phyloP scores from a whole-genome alignment of 345 rosid species.

The Hevea brasiliensis region DNA sequence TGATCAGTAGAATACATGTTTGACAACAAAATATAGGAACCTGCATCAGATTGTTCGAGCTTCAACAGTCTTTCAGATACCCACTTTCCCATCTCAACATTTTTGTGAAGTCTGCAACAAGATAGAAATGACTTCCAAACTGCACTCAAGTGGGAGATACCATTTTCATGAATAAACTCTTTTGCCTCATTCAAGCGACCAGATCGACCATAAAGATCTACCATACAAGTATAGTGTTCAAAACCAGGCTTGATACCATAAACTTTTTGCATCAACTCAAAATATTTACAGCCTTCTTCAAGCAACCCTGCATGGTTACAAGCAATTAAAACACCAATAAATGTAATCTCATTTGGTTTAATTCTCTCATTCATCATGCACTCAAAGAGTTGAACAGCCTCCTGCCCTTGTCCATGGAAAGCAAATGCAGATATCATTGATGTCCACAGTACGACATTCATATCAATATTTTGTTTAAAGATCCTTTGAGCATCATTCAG shows the following conservation, averaged over 20 bases:
- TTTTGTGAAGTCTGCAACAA: constrained; percentile 49
- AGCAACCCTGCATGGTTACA: constrained; percentile 56
- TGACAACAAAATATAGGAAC: constrained; percentile 46
- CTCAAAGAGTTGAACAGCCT: constrained; percentile 40
- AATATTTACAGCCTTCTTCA: constrained; percentile 46
- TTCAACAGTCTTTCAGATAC: constrained; percentile 36
- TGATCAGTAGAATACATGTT: constrained; percentile 38
- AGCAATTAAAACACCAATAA: constrained; percentile 53
- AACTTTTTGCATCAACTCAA: constrained; percentile 44
- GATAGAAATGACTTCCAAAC: constrained; percentile 55
- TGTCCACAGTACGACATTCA: constrained; percentile 46
- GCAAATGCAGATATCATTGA: constrained; percentile 52
- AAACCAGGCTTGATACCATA: constrained; percentile 42
- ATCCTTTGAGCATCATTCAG: constrained; percentile 39
- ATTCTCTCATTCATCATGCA: constrained; percentile 34
- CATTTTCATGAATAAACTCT: constrained; percentile 44
- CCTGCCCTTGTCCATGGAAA: constrained; percentile 46
- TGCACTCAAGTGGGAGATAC: constrained; percentile 32
- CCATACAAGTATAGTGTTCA: constrained; percentile 60
- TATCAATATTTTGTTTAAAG: constrained; percentile 31
- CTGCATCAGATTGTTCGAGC: constrained; percentile 40
- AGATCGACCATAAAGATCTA: constrained; percentile 55
- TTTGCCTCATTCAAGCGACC: constrained; percentile 44
- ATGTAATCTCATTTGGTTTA: constrained; percentile 47
- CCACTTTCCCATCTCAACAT: constrained; percentile 42